phyloP scores from a whole-genome alignment of 2,329 filamentous ascomycete species.

The Dactylellina leptospora region DNA sequence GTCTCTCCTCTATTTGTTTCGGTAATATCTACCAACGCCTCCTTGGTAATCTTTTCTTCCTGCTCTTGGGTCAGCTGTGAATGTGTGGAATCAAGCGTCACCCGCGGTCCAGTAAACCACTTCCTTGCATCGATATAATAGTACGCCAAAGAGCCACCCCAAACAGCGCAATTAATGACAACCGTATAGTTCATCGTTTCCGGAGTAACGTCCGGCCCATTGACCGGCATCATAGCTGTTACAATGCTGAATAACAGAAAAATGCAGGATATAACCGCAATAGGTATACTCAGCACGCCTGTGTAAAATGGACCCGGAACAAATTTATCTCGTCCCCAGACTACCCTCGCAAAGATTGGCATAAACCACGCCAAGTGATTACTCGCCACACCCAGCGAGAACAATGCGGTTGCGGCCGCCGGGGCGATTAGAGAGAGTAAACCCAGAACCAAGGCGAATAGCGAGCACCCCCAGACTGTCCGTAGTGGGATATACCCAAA shows the following conservation, averaged over 20 bases:
- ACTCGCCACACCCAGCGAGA: constrained; percentile 69
- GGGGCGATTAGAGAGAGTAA: constrained; percentile 68
- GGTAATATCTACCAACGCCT: constrained; percentile 57
- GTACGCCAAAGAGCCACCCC: constrained; percentile 67
- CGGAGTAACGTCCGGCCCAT: constrained; percentile 65
- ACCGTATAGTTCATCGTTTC: constrained; percentile 71
- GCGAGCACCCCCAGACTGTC: constrained; percentile 67
- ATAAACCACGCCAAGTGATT: constrained; percentile 70
- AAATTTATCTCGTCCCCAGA: constrained; percentile 70
- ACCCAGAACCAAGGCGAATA: constrained; percentile 66
- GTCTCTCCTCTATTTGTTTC: too few relatives aligned
- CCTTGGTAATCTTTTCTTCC: constrained; percentile 55
- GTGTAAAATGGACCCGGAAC: constrained; percentile 70
- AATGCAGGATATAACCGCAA: constrained; percentile 66
- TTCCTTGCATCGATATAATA: constrained; percentile 68
- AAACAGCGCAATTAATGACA: constrained; percentile 69
- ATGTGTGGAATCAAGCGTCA: constrained; percentile 63
- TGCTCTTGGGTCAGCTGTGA: constrained; percentile 34
- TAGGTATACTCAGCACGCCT: constrained; percentile 65
- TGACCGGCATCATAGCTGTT: constrained; percentile 69
- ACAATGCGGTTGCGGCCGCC: constrained; percentile 68
- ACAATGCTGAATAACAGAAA: constrained; percentile 68
- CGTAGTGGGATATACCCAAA: constrained; percentile 69
- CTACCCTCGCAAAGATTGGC: constrained; percentile 67
- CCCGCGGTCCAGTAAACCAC: constrained; percentile 70